Base-by-base conservation (phyloP, 83 land plant genomes). In the Larix sibirica region DNA sequence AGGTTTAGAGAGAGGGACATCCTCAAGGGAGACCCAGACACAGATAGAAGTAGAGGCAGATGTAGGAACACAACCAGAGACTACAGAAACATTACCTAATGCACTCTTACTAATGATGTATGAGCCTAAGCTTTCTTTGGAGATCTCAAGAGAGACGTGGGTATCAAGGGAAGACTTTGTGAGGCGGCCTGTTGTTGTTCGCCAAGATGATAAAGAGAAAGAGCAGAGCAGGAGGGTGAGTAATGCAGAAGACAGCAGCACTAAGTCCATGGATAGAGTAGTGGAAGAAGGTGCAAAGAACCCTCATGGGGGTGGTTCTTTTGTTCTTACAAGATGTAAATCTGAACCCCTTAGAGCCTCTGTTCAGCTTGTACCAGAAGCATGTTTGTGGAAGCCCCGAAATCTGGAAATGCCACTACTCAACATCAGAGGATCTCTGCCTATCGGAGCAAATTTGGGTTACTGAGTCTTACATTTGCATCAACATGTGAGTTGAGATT, bases 81-180 rank as follows among this genome's bases (percentile, higher is more conserved):
- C 36, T 36, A 42, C 68, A 44, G 79, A 69, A 42, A 20, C 81
- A 12, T 33, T 78, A 61, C 91, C 94, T 20, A 88, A 91, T 21
- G 90, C 90, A 62, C 81, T 91, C 62, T 83, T 89, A 47, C 75
- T 92, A 73, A 90, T 90, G 94, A 88, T 92, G 92, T 85, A 82
- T 66, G 94, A 92, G 85, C 94, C 94, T 13, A 92, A 92, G 81
- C 88, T 92, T 6, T 92, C 94, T 4, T 86, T 92, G 94, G 94
- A 92, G 87, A 92, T 92, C 44, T 90, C 92, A 36, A 88, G 84
- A 80, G 94, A 92, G 71, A 92, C 94, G 0, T 92, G 94, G 94
- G 94, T 92, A 10, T 83, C 89, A 74, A 86, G 82, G 58, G 83
- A 84, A 2, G 94, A 93, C 84, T 90, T 93, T 82, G 62, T 88